Evolutionary conservation across 139 green algal species (phyloP), one percentile per base, ranked within the genome.

Genomic region (Micromonas commoda): DNA sequence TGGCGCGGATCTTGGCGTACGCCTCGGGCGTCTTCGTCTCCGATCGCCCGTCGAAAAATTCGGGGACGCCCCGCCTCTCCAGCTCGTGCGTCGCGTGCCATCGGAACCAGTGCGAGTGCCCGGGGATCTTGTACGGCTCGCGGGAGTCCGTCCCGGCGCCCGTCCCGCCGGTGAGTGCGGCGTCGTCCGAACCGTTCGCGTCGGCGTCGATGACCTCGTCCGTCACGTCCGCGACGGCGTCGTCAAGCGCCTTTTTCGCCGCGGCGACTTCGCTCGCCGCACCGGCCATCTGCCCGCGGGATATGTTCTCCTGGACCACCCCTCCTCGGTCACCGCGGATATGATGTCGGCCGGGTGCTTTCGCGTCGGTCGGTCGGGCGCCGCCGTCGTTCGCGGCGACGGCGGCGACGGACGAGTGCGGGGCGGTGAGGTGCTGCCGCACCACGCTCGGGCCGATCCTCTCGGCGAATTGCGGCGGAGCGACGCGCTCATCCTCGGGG

Each of bases 31-130:
- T 83, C 82, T 0, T 89, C 86, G 76, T 97, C 92, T 1, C 83
- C 86, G 24, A 83, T 79, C 53, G 93, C 68, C 70, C 80, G 32
- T 87, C 71, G 68, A 93, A 93, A 77, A 91, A 94, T 31, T 94
- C 88, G 32, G 90, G 85, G 4, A 93, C 57, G 1, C 53, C 76
- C 2, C 82, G 38, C 29, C 74, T 63, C 81, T 96, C 91, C 6
- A 93, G 37, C 1, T 84, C 73, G 77, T 92, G 80, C 13, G 95
- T 80, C 0, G 3, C 39, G 29, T 87, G 64, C 82, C 88, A 94
- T 66, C 73, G 26, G 82, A 96, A 96, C 91, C 91, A 96, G 3
- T 81, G 75, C 1, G 88, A 82, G 60, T 89, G 82, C 28, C 73
- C 81, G 3, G 90, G 90, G 28, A 94, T 84, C 3, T 77, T 65